Conservation (phyloP, 1,284 basidiomycete genomes). For the Malassezia arunalokei region DNA sequence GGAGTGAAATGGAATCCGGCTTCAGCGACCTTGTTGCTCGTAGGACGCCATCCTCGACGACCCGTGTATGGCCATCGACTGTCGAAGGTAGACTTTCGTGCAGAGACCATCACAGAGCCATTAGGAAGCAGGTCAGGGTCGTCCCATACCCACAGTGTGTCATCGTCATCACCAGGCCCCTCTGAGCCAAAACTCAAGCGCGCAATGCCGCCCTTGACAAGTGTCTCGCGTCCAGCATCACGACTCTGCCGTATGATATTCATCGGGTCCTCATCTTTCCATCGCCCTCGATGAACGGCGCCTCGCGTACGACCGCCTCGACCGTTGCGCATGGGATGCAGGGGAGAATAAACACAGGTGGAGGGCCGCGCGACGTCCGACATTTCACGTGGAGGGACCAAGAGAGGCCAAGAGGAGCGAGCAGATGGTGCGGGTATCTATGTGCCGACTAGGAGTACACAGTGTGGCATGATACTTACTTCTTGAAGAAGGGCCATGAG, state of each 20-base stretch:
- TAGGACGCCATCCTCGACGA: slow-evolving; percentile 45
- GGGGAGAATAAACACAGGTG: slow-evolving; percentile 1
- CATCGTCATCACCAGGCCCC: slow-evolving; percentile 14
- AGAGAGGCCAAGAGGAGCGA: too few relatives aligned
- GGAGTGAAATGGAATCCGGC: slow-evolving; percentile 44
- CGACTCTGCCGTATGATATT: slow-evolving; percentile 2
- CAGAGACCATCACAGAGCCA: slow-evolving; percentile 29
- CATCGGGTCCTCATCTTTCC: slow-evolving; percentile 8
- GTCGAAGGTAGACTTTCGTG: slow-evolving; percentile 38
- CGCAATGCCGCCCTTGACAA: slow-evolving; percentile 8
- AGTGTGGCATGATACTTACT: too few relatives aligned
- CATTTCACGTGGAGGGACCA: neutral
- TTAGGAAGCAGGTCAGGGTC: slow-evolving; percentile 27
- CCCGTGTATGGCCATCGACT: slow-evolving; percentile 39
- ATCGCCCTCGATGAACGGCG: slow-evolving; percentile 2
- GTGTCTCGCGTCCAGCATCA: neutral
- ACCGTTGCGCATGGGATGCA: neutral
- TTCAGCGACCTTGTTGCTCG: slow-evolving; percentile 43
- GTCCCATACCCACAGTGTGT: slow-evolving; percentile 18
- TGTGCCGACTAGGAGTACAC: too few relatives aligned
- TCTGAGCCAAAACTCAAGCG: slow-evolving; percentile 7
- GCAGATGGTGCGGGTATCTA: too few relatives aligned
- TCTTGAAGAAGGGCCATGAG: neutral
- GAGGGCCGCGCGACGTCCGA: neutral
- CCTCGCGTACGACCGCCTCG: neutral